Base-by-base conservation (phyloP, 1,139 yeast species). In the Debaryomyces subglobosus region DNA sequence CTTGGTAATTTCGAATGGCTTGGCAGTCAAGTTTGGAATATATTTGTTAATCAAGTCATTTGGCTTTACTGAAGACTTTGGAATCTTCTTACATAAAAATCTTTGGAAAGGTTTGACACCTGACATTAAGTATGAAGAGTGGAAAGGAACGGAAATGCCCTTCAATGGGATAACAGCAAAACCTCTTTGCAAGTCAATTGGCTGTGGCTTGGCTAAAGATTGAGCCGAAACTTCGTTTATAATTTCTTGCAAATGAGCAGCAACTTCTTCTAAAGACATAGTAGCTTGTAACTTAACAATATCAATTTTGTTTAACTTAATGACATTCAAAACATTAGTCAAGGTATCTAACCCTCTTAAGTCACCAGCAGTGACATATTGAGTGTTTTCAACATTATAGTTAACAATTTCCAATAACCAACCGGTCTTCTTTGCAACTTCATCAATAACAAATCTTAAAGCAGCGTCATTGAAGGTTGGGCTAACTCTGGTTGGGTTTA, bases 61-160 rank as follows among this genome's bases (percentile, higher is more conserved):
- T 53, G 97, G 96, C 77, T 94, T 92, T 59, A 94, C 95, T 46
- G 97, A 96, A 58, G 90, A 89, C 77, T 88, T 89, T 57, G 96
- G 89, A 65, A 94, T 89, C 84, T 94, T 94, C 86, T 91, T 94
- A 69, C 86, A 85, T 77, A 94, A 81, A 85, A 94, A 95, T 76
- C 94, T 88, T 80, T 94, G 92, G 91, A 94, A 94, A 62, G 99
- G 99, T 74, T 91, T 92, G 55, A 94, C 99, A 74, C 99, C 99
- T 53, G 95, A 89, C 81, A 94, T 88, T 77, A 94, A 82, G 78
- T 95, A 94, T 32, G 96, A 87, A 39, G 97, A 91, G 75, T 95
- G 99, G 97, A 94, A 94, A 53, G 99, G 99, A 65, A 94, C 99
- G 24, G 97, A 90, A 60, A 94, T 94, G 61, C 99, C 99, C 81